Conservation (phyloP, 2,329 filamentous ascomycete genomes). For the Penicillium sp. region DNA sequence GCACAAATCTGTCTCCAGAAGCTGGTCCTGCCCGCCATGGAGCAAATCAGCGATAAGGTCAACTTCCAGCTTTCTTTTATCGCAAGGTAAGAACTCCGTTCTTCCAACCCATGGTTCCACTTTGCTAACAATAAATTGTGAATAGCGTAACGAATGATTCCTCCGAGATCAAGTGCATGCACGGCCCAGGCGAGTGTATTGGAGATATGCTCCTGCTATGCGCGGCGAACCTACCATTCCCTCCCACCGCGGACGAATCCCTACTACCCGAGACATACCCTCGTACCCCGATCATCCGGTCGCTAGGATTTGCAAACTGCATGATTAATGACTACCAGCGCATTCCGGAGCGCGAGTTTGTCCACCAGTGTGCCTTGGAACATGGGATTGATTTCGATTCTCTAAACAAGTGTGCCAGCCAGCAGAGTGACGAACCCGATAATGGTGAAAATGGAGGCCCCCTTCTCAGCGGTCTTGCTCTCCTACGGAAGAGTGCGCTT, state of each 20-base stretch:
- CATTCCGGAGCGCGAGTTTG: slow-evolving; percentile 75
- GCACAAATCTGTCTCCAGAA: slow-evolving; percentile 77
- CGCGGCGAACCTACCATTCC: slow-evolving; percentile 64
- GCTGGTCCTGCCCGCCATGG: slow-evolving; percentile 83
- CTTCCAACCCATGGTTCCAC: neutral
- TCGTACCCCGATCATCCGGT: slow-evolving; percentile 70
- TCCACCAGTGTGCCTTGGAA: slow-evolving; percentile 85
- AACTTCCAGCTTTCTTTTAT: slow-evolving; percentile 91
- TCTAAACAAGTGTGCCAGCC: slow-evolving; percentile 77
- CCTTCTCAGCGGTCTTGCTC: slow-evolving; percentile 50
- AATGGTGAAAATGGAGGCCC: slow-evolving; percentile 59
- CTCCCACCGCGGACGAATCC: slow-evolving; percentile 22
- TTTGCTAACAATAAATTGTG: slow-evolving; percentile 3
- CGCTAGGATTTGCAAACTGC: slow-evolving; percentile 92
- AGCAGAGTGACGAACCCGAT: slow-evolving; percentile 68
- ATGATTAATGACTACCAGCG: slow-evolving; percentile 70
- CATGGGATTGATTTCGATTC: slow-evolving; percentile 80
- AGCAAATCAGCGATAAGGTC: slow-evolving; percentile 75
- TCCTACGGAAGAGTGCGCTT: slow-evolving; percentile 47
- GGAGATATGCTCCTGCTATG: slow-evolving; percentile 95
- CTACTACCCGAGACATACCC: slow-evolving; percentile 55
- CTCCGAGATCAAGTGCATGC: slow-evolving; percentile 82
- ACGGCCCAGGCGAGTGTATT: slow-evolving; percentile 86
- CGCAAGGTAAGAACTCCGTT: slow-evolving; percentile 58
- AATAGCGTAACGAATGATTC: slow-evolving; percentile 64